A percentile compares a stretch with the other conserved stretches of the same genome.
These are phyloP conservation scores for Debaryomyces maramus DNA, from an alignment of 805 yeast species.

Conservation along the genomic window DNA sequence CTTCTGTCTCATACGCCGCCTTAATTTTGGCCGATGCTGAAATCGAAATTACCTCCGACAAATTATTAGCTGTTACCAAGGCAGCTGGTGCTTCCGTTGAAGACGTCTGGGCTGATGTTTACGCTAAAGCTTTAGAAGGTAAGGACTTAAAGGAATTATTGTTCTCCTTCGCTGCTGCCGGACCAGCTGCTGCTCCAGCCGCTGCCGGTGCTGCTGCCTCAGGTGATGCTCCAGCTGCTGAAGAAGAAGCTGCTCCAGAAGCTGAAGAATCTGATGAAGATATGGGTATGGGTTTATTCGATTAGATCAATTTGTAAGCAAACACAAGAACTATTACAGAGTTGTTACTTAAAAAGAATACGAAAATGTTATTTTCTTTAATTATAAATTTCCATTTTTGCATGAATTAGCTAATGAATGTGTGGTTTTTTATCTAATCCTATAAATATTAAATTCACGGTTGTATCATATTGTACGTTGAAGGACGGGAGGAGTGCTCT, in stretches of 20 bases:
- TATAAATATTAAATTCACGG: background rate
- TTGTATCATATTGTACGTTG: background rate
- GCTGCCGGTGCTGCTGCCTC: constrained; percentile 35
- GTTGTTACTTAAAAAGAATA: background rate
- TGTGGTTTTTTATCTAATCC: constrained; percentile 1
- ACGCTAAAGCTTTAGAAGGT: constrained; percentile 84
- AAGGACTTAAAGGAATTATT: constrained; percentile 80
- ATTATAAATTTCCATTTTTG: background rate
- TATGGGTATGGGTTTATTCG: constrained; percentile 98
- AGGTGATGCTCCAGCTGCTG: constrained; percentile 53
- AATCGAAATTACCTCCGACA: constrained; percentile 86
- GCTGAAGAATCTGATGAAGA: constrained; percentile 69
- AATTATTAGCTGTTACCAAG: constrained; percentile 70
- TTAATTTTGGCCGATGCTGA: constrained; percentile 97
- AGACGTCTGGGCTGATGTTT: constrained; percentile 81
- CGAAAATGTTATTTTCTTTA: background rate
- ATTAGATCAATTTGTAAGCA: constrained; percentile 50
- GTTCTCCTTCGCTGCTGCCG: constrained; percentile 51
- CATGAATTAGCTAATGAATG: background rate
- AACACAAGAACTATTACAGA: constrained; percentile 1
- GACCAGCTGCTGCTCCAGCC: constrained; percentile 40
- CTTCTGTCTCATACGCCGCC: constrained; percentile 97
- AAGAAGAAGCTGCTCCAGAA: constrained; percentile 68
- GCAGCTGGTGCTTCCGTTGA: constrained; percentile 87
- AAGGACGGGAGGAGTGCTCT: too few relatives aligned